Evolutionary conservation across 352 stramenopile species (phyloP).

Genomic region (Phytophthora europaea): DNA sequence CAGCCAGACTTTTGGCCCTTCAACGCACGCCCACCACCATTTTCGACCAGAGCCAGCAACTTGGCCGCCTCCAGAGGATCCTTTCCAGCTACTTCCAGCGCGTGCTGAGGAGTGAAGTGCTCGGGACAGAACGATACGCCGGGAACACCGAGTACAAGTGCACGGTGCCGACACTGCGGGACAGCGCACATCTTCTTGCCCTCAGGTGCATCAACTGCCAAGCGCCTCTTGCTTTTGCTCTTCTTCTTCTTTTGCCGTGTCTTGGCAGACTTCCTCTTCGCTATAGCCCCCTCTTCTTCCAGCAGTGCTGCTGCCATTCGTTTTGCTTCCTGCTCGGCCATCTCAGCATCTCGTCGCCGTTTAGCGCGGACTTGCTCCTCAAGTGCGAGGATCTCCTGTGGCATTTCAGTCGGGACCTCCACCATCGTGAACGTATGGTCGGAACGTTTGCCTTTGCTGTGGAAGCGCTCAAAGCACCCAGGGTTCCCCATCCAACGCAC

Average conservation of each 20-base stretch:
- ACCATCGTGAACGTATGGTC: conserved; percentile 63
- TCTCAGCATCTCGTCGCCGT: conserved; percentile 60
- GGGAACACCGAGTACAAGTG: conserved; percentile 39
- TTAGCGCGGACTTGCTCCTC: conserved; percentile 69
- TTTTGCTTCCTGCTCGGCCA: conserved; percentile 65
- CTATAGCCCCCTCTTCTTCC: conserved; percentile 31
- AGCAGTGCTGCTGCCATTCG: conserved; percentile 55
- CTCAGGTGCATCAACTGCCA: conserved; percentile 24
- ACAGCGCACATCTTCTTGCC: conserved; percentile 44
- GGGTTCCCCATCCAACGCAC: conserved; percentile 87
- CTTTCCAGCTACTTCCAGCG: conserved; percentile 62
- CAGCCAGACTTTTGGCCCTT: conserved; percentile 22
- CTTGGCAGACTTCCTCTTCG: conserved; percentile 22
- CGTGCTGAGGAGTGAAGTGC: conserved; percentile 77
- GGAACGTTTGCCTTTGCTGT: conserved; percentile 73
- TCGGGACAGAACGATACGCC: conserved; percentile 51
- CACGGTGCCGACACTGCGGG: conserved; percentile 39
- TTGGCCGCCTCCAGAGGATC: conserved; percentile 73
- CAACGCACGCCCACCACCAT: conserved; percentile 25
- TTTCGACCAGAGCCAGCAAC: conserved; percentile 55
- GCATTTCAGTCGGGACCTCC: conserved; percentile 38
- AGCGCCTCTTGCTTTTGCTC: conserved; percentile 39
- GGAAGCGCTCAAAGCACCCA: conserved; percentile 87
- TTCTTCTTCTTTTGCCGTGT: conserved; percentile 41
- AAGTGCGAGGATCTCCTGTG: conserved; percentile 57